A percentile compares a stretch with the other conserved stretches of the same genome.
Evolutionary conservation across 2,329 filamentous ascomycete species (phyloP).

Genomic region (Pseudogymnoascus destructans): DNA sequence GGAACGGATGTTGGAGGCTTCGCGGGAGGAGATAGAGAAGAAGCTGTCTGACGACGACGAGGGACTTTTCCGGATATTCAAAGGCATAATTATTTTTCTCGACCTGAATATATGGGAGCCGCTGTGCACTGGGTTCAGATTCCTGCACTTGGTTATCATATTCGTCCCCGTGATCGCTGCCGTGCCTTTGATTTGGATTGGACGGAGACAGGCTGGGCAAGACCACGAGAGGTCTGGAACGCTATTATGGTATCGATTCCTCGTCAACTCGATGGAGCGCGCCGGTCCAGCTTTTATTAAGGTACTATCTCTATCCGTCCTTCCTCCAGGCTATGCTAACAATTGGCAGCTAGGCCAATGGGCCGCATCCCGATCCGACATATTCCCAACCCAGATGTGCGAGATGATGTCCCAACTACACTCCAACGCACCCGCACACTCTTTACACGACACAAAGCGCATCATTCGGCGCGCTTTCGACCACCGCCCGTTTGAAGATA

Average conservation of each 20-base stretch:
- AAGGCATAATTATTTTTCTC: slow-evolving; percentile 50
- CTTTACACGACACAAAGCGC: slow-evolving; percentile 61
- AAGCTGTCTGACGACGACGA: slow-evolving; percentile 48
- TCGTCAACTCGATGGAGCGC: slow-evolving; percentile 81
- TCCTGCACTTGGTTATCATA: slow-evolving; percentile 73
- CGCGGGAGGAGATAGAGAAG: slow-evolving; percentile 63
- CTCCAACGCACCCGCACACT: slow-evolving; percentile 87
- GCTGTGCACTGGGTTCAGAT: slow-evolving; percentile 72
- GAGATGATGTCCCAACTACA: slow-evolving; percentile 87
- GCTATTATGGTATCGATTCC: slow-evolving; percentile 85
- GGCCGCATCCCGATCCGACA: slow-evolving; percentile 91
- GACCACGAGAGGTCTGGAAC: slow-evolving; percentile 71
- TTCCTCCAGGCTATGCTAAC: slow-evolving; percentile 16
- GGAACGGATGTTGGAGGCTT: slow-evolving; percentile 74
- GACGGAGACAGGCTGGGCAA: slow-evolving; percentile 44
- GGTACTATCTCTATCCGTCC: slow-evolving; percentile 32
- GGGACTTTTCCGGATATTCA: slow-evolving; percentile 44
- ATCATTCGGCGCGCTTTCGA: slow-evolving; percentile 75
- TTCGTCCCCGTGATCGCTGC: slow-evolving; percentile 81
- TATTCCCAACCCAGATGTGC: slow-evolving; percentile 90
- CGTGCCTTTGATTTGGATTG: slow-evolving; percentile 72
- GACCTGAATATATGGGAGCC: slow-evolving; percentile 73
- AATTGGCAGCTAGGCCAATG: slow-evolving; percentile 71
- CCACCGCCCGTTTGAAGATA: slow-evolving; percentile 68
- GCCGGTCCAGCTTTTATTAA: slow-evolving; percentile 97